Base-by-base conservation (phyloP, 2,329 filamentous ascomycete species). In the Knoxdaviesia proteae region DNA sequence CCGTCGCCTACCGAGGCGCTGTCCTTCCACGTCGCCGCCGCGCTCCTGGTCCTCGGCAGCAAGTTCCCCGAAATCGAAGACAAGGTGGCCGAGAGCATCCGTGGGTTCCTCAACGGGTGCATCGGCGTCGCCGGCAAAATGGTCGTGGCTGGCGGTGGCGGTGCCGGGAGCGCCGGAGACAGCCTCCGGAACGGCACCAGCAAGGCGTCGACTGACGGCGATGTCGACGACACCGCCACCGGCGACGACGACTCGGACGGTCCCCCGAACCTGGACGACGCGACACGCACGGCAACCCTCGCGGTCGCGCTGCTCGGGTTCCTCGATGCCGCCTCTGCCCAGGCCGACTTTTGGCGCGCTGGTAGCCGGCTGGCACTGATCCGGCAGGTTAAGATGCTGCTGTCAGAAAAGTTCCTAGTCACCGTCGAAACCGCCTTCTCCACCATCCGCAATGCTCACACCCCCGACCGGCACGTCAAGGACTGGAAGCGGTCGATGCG, bases 241-340 rank as follows among this genome's bases (percentile, higher is more conserved):
- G 74, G 73, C 11, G 65, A 62, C 42, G 69, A 64, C 49, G 68
- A 71, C 34, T 67, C 68, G 36, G 70, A 74, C 40, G 65, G 20
- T 3, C 20, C 66, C 47, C 68, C 71, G 36, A 71, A 74, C 43
- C 58, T 78, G 8, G 76, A 80, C 43, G 75, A 82, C 51, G 74
- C 77, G 42, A 65, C 80, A 44, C 67, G 74, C 32, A 74, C 81
- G 42, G 74, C 84, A 42, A 84, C 80, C 11, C 73, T 94, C 49
- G 74, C 81, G 6, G 73, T 93, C 40, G 88, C 88, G 0, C 64
- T 98, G n/a, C 61, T 94, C 30, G 92, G 90, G 0, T 94, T 98
- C 54, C 61, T 98, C 42, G 76, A 88, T 53, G 87, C 86, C 29
- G 78, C 80, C 4, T 77, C 86, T 4, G 74, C 76, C 5, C 75